Percentiles rank a stretch among this genome's conserved stretches.
Evolutionary conservation across 176 grass and related monocot species (phyloP).

Genomic region (Avena eriantha): DNA sequence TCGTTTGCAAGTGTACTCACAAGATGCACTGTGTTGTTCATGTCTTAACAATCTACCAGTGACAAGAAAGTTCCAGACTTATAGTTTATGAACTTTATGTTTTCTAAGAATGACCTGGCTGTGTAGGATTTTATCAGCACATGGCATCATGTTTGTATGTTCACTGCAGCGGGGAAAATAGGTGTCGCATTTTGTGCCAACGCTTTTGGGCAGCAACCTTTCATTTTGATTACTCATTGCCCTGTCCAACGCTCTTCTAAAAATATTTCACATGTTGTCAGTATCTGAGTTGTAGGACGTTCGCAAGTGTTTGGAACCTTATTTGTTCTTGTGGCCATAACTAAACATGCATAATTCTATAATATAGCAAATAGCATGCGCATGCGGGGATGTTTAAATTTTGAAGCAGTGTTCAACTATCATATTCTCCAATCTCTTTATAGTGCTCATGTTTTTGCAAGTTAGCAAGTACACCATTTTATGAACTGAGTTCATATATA

Average conservation of each 20-base stretch:
- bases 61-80: conserved; percentile 1
- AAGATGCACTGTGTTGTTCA: neutral
- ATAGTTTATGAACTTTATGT: neutral
- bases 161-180: neutral
- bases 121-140: neutral
- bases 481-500: neutral
- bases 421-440: neutral
- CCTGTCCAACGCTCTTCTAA: neutral
- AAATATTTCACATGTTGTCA: neutral
- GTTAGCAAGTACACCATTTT: neutral
- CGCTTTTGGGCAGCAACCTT: neutral
- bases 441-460: neutral
- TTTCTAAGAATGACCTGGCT: neutral
- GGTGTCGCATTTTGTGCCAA: neutral
- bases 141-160: neutral
- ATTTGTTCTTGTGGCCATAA: conserved; percentile 12
- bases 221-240: neutral
- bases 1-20: neutral
- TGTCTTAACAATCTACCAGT: neutral
- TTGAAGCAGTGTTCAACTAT: neutral
- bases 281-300: neutral
- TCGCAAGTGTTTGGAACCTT: conserved; percentile 1
- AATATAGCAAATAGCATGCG: neutral
- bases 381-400: neutral
- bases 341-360: neutral